Conservation (phyloP, 78 protist genomes). For the Pelomyxa schiedti region DNA sequence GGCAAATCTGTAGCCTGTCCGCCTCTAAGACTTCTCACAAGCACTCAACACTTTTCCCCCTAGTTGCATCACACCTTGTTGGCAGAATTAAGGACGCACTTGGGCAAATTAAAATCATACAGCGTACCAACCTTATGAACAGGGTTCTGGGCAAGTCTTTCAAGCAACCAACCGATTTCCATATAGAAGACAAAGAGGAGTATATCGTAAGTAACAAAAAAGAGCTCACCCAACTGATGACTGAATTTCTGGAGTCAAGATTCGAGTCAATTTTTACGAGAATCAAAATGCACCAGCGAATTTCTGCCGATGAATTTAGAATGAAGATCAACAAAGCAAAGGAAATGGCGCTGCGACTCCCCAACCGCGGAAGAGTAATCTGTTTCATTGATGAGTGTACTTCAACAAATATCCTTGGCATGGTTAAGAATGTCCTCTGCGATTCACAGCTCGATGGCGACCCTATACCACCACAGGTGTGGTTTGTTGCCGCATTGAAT, state of each 20-base stretch:
- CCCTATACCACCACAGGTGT: neutral
- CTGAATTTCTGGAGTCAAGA: no score
- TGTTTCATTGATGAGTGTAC: neutral
- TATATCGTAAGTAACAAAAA: neutral
- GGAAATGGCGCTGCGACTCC: neutral
- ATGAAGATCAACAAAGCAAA: neutral
- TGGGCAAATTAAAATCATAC: no score
- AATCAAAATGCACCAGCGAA: neutral
- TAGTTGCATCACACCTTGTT: no score
- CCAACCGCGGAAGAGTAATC: neutral
- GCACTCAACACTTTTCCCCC: no score
- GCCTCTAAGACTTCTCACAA: no score
- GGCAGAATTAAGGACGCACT: no score
- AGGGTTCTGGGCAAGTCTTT: no score
- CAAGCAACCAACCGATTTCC: no score
- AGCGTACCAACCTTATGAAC: neutral
- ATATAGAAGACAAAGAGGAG: neutral
- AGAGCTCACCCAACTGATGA: no score
- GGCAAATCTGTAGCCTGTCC: no score
- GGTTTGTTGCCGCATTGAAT: slow-evolving; percentile 4
- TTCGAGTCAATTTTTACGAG: neutral
- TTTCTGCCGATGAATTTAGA: neutral
- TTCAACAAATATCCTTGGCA: neutral
- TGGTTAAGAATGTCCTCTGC: neutral
- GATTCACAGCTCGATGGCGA: neutral